Evolutionary conservation across 345 rosid genomes (phyloP), one percentile per base, ranked within the genome.

Genomic region (Linum trigynum): DNA sequence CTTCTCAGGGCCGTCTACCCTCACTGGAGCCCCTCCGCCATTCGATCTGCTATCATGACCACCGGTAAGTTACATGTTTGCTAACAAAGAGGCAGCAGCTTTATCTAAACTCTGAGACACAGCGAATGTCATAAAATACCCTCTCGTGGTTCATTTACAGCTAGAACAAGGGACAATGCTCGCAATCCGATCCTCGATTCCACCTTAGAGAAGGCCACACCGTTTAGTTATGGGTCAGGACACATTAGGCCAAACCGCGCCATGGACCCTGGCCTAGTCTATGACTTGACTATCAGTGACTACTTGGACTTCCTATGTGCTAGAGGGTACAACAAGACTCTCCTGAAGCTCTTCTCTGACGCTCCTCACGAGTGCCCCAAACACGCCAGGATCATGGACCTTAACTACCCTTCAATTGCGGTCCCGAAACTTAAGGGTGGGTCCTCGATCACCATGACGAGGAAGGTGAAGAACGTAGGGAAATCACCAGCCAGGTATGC

Each of bases 251-350:
- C 61, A 7, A 57, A 37, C 61, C 6, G 23, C 1, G 61, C 61
- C 3, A 37, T 57, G 61, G 5, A 57, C 23, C 38, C 61, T 2
- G 61, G 61, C 61, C 61, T 57, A 57, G 38, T 57, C 61, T 57
- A 57, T 23, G 61, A 57, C 12, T 37, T 57, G 8, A 37, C 12
- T 5, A 11, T 12, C 7, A 23, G 3, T 12, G 61, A 57, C 11
- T 57, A 57, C 61, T 16, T 57, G 61, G 23, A 57, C 38, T 57
- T 57, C 61, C 38, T 57, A 57, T 57, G 61, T 23, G 61, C 61
- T n/a, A 57, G 61, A 9, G 61, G 61, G 1, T 57, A 57, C 61
- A 57, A 57, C 61, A 7, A 57, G 60, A 57, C 60, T 12, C 38
- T 17, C 12, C 61, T 57, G 38, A 32, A 10, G 12, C 38, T 37